Evolutionary conservation across 345 rosid genomes (phyloP).

Genomic region (Citrus australasica): DNA sequence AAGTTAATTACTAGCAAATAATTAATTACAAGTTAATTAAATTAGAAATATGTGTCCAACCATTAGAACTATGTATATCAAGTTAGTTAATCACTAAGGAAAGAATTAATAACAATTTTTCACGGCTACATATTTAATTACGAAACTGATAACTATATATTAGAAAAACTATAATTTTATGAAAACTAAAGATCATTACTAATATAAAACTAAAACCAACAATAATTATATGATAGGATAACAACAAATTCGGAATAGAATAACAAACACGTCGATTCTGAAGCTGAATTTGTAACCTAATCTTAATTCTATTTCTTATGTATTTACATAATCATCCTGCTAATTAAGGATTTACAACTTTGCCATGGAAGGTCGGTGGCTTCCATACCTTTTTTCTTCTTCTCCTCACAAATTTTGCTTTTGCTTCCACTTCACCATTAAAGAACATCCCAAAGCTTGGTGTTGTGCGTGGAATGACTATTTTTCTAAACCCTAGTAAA

Average conservation of each 20-base stretch:
- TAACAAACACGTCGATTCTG: neutral
- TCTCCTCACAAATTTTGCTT: neutral
- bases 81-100: too few species aligned
- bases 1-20: too few species aligned
- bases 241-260: neutral
- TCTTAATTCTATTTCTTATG: too few species aligned
- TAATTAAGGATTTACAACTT: neutral
- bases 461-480: neutral
- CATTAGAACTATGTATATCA: too few species aligned
- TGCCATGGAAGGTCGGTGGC: too few species aligned
- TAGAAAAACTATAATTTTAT: conserved; percentile 15
- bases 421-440: neutral
- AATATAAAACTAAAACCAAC: too few species aligned
- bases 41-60: too few species aligned
- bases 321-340: too few species aligned
- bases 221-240: neutral
- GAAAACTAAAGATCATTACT: too few species aligned
- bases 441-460: neutral
- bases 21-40: too few species aligned
- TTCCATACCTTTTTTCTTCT: neutral
- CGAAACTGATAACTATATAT: conserved; percentile 16
- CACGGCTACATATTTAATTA: too few species aligned
- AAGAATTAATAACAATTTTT: too few species aligned
- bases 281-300: neutral
- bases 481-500: neutral